A percentile compares a stretch with the other conserved stretches of the same genome.
Evolutionary conservation across 306 rosid genomes (phyloP).

Genomic region (Medicago arabica): DNA sequence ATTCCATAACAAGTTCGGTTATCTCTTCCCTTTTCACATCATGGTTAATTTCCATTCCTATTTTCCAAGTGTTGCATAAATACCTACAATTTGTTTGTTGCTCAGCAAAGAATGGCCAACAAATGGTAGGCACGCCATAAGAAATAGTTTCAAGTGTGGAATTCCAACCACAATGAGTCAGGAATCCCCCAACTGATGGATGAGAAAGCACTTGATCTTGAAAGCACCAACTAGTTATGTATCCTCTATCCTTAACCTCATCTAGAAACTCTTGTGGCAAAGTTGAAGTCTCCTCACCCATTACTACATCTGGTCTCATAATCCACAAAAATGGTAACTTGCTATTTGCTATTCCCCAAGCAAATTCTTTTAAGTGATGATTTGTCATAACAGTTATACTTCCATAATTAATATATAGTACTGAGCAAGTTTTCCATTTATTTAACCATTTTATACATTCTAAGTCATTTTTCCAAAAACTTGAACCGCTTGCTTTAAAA

Average conservation of each 20-base stretch:
- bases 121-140: conserved; percentile 21
- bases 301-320: conserved; percentile 19
- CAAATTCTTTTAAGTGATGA: conserved; percentile 21
- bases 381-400: conserved; percentile 21
- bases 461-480: conserved; percentile 24
- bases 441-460: conserved; percentile 23
- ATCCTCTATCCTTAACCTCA: conserved; percentile 28
- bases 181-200: conserved; percentile 4
- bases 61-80: neutral
- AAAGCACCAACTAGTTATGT: conserved; percentile 30
- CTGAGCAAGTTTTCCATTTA: conserved; percentile 12
- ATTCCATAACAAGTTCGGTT: neutral
- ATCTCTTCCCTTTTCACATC: neutral
- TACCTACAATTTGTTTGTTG: conserved; percentile 1
- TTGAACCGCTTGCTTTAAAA: conserved; percentile 15
- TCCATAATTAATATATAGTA: conserved; percentile 36
- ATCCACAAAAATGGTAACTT: conserved; percentile 27
- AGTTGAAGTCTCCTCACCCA: conserved; percentile 4
- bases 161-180: conserved; percentile 29
- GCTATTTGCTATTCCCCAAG: conserved; percentile 29
- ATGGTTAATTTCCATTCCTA: neutral
- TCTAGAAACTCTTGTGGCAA: conserved; percentile 30
- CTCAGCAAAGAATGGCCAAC: conserved; percentile 34
- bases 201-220: conserved; percentile 38
- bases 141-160: neutral